Base-by-base conservation (phyloP, 208 protist genomes). In the Strigomonas culicis region DNA sequence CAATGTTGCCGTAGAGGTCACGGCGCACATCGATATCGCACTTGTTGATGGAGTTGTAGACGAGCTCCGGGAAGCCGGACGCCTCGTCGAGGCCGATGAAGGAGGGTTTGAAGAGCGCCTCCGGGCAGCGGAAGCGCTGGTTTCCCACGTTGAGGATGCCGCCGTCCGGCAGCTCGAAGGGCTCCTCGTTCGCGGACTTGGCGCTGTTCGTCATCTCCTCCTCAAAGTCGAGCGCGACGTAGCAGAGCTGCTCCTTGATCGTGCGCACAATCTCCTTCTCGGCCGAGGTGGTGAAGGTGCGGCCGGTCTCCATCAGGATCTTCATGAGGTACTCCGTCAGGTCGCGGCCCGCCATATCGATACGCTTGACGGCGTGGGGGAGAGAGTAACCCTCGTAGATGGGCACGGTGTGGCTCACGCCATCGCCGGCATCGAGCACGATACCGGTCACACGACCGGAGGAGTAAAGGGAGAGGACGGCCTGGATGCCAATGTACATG, bases 31-130 rank as follows among this genome's bases (percentile, higher is more conserved):
- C 93, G 43, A 97, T 86, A 67, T 97, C 92, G 72, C 93, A 98
- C 79, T 98, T 99, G 81, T 97, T 95, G 86, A 99, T 99, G 31
- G 97, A 97, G 72, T 99, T 92, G 88, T 96, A 99, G 60, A 88
- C 86, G 59, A 88, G 92, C 79, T 99, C 92, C 68, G 98, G 97
- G 66, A 99, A 95, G 72, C 98, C 98, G n/a, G 80, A 72, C 15
- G 91, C 82, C 69, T 98, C 96, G 61, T 92, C 79, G 21, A 97
- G 82, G 41, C 97, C 96, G 60, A 99, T 83, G 28, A 99, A 81
- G 28, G 82, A 83, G 19, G 98, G 97, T 73, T 98, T 93, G 86
- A 99, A 99, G 39, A 99, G 79, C 17, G 92, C 92, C 80, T 99
- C 98, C 31, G 98, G 92, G 75, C 90, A 98, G 52, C 87, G 82